phyloP scores from a whole-genome alignment of 2,329 filamentous ascomycete genomes.

The Dactylellina drechsleri region DNA sequence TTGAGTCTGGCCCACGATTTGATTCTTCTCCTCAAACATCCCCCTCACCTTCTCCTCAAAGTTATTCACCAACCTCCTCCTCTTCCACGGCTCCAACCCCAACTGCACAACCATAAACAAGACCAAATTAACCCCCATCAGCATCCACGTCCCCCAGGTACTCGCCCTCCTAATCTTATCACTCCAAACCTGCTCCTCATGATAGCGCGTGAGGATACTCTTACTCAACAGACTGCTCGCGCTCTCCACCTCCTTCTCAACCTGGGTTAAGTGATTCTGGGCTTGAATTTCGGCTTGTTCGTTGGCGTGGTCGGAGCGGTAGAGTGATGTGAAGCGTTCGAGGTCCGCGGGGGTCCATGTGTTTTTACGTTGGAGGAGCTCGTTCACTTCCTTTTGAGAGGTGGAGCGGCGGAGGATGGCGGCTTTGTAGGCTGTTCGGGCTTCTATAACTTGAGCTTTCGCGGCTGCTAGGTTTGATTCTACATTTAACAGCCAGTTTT shows the following conservation, averaged over 20 bases:
- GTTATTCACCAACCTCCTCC: conserved; percentile 80
- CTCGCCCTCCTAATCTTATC: conserved; percentile 95
- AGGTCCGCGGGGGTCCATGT: conserved; percentile 87
- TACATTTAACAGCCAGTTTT: conserved; percentile 58
- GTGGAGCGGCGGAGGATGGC: conserved; percentile 83
- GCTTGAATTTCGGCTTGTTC: conserved; percentile 82
- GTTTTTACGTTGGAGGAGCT: conserved; percentile 91
- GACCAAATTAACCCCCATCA: conserved; percentile 96
- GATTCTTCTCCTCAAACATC: conserved; percentile 76
- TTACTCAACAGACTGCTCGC: conserved; percentile 79
- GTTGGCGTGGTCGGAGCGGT: conserved; percentile 90
- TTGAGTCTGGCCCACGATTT: conserved; percentile 59
- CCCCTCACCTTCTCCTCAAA: conserved; percentile 80
- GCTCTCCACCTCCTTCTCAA: conserved; percentile 83
- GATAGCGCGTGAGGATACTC: conserved; percentile 88
- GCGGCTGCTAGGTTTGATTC: conserved; percentile 70
- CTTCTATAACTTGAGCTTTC: conserved; percentile 73
- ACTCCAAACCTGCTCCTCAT: conserved; percentile 99
- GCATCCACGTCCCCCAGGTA: conserved; percentile 97
- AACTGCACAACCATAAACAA: conserved; percentile 87
- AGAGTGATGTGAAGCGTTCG: conserved; percentile 92
- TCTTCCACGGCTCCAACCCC: conserved; percentile 90
- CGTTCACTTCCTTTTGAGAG: conserved; percentile 94
- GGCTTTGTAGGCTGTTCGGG: conserved; percentile 81
- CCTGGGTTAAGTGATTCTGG: conserved; percentile 75